A percentile compares a stretch with the other conserved stretches of the same genome.
Evolutionary conservation across 306 rosid species (phyloP).

Genomic region (Nissolia schottii): DNA sequence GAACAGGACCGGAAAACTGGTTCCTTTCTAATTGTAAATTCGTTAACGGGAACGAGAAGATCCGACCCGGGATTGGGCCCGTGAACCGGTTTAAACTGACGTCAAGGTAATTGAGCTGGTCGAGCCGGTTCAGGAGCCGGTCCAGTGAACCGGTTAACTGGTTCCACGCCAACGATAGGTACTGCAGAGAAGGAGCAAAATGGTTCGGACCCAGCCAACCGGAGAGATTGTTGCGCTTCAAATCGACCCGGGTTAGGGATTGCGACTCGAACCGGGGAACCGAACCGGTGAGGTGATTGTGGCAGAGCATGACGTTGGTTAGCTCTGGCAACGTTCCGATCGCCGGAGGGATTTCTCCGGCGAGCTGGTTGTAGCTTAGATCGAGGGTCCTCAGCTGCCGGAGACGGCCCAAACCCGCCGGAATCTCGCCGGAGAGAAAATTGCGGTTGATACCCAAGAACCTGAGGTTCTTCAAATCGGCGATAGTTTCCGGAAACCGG

Average conservation of each 20-base stretch:
- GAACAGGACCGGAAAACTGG: constrained; percentile 55
- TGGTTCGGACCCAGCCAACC: constrained; percentile 58
- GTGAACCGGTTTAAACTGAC: constrained; percentile 76
- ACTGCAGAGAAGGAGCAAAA: constrained; percentile 73
- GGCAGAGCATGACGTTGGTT: constrained; percentile 77
- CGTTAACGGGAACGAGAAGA: constrained; percentile 69
- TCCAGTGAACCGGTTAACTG: constrained; percentile 64
- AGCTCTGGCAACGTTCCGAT: constrained; percentile 61
- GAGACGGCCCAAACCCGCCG: constrained; percentile 42
- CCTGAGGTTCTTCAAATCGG: constrained; percentile 59
- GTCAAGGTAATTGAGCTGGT: constrained; percentile 73
- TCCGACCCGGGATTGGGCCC: constrained; percentile 62
- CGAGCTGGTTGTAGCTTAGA: constrained; percentile 79
- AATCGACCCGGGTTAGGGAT: constrained; percentile 64
- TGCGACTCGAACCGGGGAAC: constrained; percentile 68
- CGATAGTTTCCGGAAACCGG: constrained; percentile 46
- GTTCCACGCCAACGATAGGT: constrained; percentile 84
- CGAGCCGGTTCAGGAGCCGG: constrained; percentile 48
- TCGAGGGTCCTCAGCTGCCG: constrained; percentile 35
- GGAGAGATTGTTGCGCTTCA: constrained; percentile 77
- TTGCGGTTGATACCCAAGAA: constrained; percentile 81
- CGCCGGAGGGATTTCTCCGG: constrained; percentile 66
- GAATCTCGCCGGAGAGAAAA: constrained; percentile 81
- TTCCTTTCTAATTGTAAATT: constrained; percentile 74
- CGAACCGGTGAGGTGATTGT: constrained; percentile 73